Evolutionary conservation across 306 rosid species (phyloP).

Genomic region (Mimosa pudica): DNA sequence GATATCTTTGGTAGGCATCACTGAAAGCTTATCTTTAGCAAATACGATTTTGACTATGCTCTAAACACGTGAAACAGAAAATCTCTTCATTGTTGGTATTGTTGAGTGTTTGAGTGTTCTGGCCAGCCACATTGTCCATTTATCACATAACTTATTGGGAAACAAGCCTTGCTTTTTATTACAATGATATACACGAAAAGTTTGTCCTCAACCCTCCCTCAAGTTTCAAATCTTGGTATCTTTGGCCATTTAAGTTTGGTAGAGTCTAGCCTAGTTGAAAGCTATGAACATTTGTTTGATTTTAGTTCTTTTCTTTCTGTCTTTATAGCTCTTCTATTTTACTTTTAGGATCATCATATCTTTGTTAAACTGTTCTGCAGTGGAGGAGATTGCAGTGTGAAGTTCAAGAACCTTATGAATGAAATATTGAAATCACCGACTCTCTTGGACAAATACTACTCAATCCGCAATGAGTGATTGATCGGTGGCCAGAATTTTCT

Average conservation of each 20-base stretch:
- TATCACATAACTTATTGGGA: neutral
- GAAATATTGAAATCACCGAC: conserved; percentile 82
- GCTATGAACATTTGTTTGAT: neutral
- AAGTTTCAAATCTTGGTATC: neutral
- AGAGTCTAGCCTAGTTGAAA: conserved; percentile 1
- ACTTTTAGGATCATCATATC: conserved; percentile 7
- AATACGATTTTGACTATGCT: neutral
- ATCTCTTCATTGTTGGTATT: no score
- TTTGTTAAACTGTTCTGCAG: conserved; percentile 48
- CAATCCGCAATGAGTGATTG: conserved; percentile 87
- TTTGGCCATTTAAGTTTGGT: neutral
- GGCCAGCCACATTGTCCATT: no score
- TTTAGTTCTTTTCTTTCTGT: neutral
- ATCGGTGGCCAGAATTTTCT: neutral
- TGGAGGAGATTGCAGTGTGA: conserved; percentile 85
- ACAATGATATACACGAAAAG: neutral
- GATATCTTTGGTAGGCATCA: neutral
- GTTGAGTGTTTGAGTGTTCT: no score
- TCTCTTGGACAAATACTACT: conserved; percentile 76
- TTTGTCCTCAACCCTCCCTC: neutral
- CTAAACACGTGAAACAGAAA: neutral
- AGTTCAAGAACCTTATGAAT: conserved; percentile 89
- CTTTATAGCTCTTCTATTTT: neutral
- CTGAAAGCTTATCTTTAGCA: neutral
- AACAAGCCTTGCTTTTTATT: neutral